Percentiles rank a stretch among this genome's conserved stretches.
These are phyloP conservation scores for Lactifluus piperatus DNA, from an alignment of 768 basidiomycete genomes.

Conservation along the genomic window DNA sequence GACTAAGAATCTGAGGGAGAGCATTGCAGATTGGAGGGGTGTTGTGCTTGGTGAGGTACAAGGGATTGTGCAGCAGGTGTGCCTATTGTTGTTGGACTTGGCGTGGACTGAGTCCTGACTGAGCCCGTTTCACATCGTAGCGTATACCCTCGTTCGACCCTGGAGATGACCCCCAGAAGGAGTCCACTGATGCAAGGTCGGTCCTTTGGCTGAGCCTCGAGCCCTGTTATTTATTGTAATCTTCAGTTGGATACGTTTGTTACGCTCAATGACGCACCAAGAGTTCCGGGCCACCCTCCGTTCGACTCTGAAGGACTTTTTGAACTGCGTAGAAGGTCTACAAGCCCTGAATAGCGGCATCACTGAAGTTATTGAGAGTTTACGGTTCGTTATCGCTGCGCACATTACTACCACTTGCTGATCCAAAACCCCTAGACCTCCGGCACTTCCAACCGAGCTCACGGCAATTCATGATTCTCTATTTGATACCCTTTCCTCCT, in stretches of 20 bases:
- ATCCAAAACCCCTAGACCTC: constrained; percentile 26
- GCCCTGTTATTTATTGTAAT: not conserved
- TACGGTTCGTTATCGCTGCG: constrained; percentile 30
- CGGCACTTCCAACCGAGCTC: constrained; percentile 33
- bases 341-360: constrained; percentile 53
- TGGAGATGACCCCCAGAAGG: constrained; percentile 39
- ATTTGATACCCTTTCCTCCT: constrained; percentile 65
- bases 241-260: constrained; percentile 38
- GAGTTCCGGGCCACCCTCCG: constrained; percentile 60
- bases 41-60: constrained; percentile 54
- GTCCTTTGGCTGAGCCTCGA: not conserved
- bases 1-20: constrained; percentile 63
- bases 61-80: constrained; percentile 49
- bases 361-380: constrained; percentile 45
- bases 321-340: constrained; percentile 60
- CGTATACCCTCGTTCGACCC: constrained; percentile 50
- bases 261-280: constrained; percentile 58
- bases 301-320: constrained; percentile 49
- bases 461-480: constrained; percentile 55
- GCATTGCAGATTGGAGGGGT: constrained; percentile 59
- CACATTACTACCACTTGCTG: not conserved
- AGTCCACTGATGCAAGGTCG: constrained; percentile 11
- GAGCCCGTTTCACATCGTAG: constrained; percentile 32
- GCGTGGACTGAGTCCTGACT: not conserved
- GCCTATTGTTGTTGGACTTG: constrained; percentile 22